Base-by-base conservation (phyloP, 1,284 basidiomycete genomes). In the Ganoderma lingzhi region DNA sequence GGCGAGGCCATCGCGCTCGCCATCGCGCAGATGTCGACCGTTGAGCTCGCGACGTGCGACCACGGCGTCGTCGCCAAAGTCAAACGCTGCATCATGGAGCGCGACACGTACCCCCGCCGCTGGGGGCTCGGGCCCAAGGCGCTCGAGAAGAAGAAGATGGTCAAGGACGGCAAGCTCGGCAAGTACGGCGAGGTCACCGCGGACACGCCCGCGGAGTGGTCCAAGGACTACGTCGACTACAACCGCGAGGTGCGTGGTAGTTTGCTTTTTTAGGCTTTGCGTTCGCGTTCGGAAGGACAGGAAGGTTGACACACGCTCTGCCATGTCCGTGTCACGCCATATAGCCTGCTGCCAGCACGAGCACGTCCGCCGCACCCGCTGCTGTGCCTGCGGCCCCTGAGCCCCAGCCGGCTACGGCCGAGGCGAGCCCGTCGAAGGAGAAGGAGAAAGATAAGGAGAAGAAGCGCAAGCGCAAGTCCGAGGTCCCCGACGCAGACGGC, bases 1-100 rank as follows among this genome's bases (percentile, higher is more conserved):
- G 98, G 97, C 75, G 98, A 99, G 83, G 98, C 96, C 55, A 98
- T 99, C 79, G 98, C 98, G 35, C 90, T 99, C 61, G 98, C 95
- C 71, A 92, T 97, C 75, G 95, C 96, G n/a, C 95, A 97, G 80
- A 99, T 99, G 98, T 96, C 96, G 15, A 99, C 97, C 12, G 97
- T 98, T 71, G 98, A 99, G 81, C 90, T 99, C 65, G 95, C 96
- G 23, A 98, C 97, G 12, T 99, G 97, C 81, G 97, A 99, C 81
- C 98, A 99, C 80, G 98, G 98, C 68, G 96, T 99, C 68, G 98
- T 99, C 51, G 98, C 98, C 59, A 99, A 99, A 85, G 96, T 99
- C 78, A 99, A 99, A 87, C 88, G 98, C 68, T 99, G 97, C 82
- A 99, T 99, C 80, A 99, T 99, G 98, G 96, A 99, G 84, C 93